Base-by-base conservation (phyloP, 1,284 basidiomycete genomes). In the Cerrena zonata region DNA sequence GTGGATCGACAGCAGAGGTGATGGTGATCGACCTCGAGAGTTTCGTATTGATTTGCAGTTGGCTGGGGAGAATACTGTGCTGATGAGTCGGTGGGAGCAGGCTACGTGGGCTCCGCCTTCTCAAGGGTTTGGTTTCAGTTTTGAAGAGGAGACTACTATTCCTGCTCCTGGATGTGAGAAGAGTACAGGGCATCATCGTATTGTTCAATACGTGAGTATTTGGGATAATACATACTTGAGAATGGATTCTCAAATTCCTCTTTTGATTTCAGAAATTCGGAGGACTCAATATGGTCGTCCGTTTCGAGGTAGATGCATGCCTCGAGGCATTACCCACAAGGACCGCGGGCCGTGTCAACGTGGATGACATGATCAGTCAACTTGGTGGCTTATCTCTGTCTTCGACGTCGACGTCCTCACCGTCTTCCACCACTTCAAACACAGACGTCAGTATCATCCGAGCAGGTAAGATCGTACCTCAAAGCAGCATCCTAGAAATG, bases 31-130 rank as follows among this genome's bases (percentile, higher is more conserved):
- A 22, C 18, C 10, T 23, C 18, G 41, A 23, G 41, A 42, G 21
- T 84, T 82, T 58, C 65, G 81, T 13, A 79, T 84, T 49, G 80
- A 84, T 55, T 58, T 75, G 12, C 75, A 80, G 58, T 68, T 82
- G 7, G 77, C 70, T 3, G 80, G 80, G 7, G 61, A 69, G 25
- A 68, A 68, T 48, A 82, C 81, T 0, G 61, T 82, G 2, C 58
- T 85, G 13, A 62, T 84, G 56, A 77, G 73, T 51, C 70, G 81
- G 2, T 76, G 76, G 74, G 72, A 77, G 51, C 65, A 64, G 52
- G 54, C 64, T 1, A 69, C 66, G 5, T 10, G 18, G 10, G 41
- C 19, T n/a, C 69, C 72, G 45, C 26, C 56, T 4, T 10, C 34
- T 13, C 38, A 22, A 3, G 26, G 22, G 12, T 25, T 15, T 19